Conservation (phyloP, 2,329 filamentous ascomycete species). For the Mycocentrospora acerina region DNA sequence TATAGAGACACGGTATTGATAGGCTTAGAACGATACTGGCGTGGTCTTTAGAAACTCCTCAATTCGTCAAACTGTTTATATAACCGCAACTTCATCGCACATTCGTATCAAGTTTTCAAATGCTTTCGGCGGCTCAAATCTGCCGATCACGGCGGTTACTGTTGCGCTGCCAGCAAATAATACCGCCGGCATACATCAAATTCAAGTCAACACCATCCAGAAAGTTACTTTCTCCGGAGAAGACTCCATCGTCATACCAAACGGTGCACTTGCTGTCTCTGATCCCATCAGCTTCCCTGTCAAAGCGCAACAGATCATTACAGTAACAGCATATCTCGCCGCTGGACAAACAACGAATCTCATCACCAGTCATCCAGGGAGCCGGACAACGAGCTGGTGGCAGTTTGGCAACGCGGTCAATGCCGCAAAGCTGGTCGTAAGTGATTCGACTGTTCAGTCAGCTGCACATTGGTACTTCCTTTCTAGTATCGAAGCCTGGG, state of each 20-base stretch:
- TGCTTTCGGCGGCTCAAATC: constrained; percentile 61
- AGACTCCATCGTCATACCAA: constrained; percentile 53
- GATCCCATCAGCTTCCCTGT: constrained; percentile 62
- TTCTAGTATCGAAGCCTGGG: constrained; percentile 58
- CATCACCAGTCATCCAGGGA: constrained; percentile 67
- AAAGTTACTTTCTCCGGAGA: constrained; percentile 61
- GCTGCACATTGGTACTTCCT: constrained; percentile 59
- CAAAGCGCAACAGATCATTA: constrained; percentile 54
- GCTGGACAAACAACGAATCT: constrained; percentile 57
- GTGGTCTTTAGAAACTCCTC: constrained; percentile 63
- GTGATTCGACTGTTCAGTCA: constrained; percentile 36
- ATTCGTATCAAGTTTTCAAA: constrained; percentile 67
- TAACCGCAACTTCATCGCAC: constrained; percentile 58
- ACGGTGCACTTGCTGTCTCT: constrained; percentile 60
- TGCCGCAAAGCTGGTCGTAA: constrained; percentile 50
- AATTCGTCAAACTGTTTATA: constrained; percentile 65
- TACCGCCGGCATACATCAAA: constrained; percentile 54
- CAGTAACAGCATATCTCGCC: constrained; percentile 60
- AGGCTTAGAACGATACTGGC: constrained; percentile 52
- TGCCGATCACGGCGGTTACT: constrained; percentile 61
- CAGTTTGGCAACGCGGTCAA: constrained; percentile 59
- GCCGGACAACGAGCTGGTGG: constrained; percentile 63
- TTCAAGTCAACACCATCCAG: constrained; percentile 56
- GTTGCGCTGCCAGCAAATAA: constrained; percentile 59
- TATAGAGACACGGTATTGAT: neutral